A percentile compares a stretch with the other conserved stretches of the same genome.
Conservation (phyloP, 2,329 filamentous ascomycete genomes). For the Triangularia setosa region DNA sequence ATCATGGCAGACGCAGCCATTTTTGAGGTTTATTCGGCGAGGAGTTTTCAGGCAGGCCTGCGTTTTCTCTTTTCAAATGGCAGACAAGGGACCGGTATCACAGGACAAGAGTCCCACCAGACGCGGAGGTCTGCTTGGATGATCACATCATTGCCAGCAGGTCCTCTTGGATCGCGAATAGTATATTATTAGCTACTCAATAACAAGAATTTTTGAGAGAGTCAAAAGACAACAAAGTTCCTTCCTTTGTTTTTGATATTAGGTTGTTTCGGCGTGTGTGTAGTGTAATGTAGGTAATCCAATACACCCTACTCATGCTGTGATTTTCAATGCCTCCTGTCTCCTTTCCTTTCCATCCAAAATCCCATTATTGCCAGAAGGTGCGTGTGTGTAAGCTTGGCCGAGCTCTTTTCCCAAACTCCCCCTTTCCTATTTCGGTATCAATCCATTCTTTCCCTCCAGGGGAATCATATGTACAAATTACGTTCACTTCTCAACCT, state of each 20-base stretch:
- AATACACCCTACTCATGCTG: background rate
- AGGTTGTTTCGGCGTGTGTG: background rate
- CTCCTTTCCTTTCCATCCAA: background rate
- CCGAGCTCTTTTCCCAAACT: no score
- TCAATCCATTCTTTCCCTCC: background rate
- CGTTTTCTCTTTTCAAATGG: background rate
- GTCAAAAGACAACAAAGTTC: background rate
- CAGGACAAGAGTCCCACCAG: background rate
- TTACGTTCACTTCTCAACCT: constrained; percentile 13
- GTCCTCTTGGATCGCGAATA: background rate
- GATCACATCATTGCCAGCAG: background rate
- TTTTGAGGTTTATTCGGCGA: constrained; percentile 3
- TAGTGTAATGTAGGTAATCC: background rate
- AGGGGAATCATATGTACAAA: background rate
- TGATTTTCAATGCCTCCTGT: background rate
- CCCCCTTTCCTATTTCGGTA: background rate
- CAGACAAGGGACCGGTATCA: background rate
- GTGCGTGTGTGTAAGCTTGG: background rate
- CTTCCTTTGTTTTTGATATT: background rate
- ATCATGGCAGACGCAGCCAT: background rate
- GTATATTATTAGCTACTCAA: background rate
- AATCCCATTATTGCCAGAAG: background rate
- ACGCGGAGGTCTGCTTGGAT: background rate
- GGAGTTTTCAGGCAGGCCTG: background rate
- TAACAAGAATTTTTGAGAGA: background rate